Percentiles rank a stretch among this genome's conserved stretches.
Conservation (phyloP, 1,139 yeast genomes). For the Yamadazyma oceani region DNA sequence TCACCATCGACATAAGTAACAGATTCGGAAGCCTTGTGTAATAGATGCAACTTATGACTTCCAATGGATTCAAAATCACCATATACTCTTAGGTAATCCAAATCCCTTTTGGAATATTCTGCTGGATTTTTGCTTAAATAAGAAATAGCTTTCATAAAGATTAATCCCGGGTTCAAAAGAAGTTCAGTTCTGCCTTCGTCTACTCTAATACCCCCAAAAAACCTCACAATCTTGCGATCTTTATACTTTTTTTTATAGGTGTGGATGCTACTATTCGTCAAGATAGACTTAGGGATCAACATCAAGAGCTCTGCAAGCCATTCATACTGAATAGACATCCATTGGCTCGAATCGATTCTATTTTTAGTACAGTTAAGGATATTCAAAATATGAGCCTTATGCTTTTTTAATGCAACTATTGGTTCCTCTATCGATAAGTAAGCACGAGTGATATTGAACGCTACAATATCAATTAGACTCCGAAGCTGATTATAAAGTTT, state of each 20-base stretch:
- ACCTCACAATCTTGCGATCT: conserved; percentile 15
- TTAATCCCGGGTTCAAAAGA: conserved; percentile 30
- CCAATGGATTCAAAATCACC: conserved; percentile 2
- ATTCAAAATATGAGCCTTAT: conserved; percentile 59
- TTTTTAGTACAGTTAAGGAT: conserved; percentile 19
- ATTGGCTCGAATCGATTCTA: conserved; percentile 21
- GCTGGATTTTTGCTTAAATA: conserved; percentile 4
- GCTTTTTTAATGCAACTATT: conserved; percentile 60
- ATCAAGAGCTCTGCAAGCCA: conserved; percentile 61
- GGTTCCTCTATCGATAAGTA: conserved; percentile 63
- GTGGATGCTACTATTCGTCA: conserved; percentile 25
- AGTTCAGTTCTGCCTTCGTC: conserved; percentile 29
- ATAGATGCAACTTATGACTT: conserved; percentile 8
- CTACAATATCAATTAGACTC: conserved; percentile 55
- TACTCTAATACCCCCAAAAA: conserved; percentile 38
- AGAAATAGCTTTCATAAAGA: conserved; percentile 26
- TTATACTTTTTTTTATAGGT: conserved; percentile 12
- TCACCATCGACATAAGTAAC: not conserved
- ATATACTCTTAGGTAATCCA: conserved; percentile 11
- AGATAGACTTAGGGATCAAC: conserved; percentile 41
- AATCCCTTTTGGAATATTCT: conserved; percentile 6
- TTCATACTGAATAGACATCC: conserved; percentile 47
- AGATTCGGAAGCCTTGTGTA: conserved; percentile 7
- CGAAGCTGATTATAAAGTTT: conserved; percentile 36
- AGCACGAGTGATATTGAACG: conserved; percentile 62